Percentiles rank a stretch among this genome's conserved stretches.
Evolutionary conservation across 2,329 filamentous ascomycete species (phyloP).

Genomic region (Xylaria sp.): DNA sequence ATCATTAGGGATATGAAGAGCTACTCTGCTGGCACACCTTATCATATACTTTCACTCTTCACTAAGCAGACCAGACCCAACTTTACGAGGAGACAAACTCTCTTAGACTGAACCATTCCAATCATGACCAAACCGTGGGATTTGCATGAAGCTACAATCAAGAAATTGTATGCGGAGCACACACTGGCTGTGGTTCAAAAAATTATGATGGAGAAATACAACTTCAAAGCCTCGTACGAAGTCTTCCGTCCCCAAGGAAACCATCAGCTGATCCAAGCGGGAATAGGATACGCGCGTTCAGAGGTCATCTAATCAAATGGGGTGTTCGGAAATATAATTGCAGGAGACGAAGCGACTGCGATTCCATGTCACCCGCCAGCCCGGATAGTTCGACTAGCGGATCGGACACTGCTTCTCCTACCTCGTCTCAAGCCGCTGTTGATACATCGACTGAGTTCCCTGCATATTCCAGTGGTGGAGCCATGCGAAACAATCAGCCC

Average conservation of each 20-base stretch:
- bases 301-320: conserved; percentile 61
- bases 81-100: conserved; percentile 2
- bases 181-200: conserved; percentile 44
- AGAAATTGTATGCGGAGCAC: conserved; percentile 43
- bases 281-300: conserved; percentile 57
- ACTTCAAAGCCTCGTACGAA: conserved; percentile 56
- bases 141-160: conserved; percentile 42
- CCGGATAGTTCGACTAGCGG: conserved; percentile 33
- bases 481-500: conserved; percentile 22
- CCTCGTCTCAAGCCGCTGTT: conserved; percentile 14
- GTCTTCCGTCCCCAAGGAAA: conserved; percentile 46
- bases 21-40: background rate
- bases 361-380: conserved; percentile 23
- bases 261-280: conserved; percentile 20
- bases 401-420: conserved; percentile 39
- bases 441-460: conserved; percentile 8
- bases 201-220: conserved; percentile 47
- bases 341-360: conserved; percentile 42
- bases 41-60: conserved; percentile 11
- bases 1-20: conserved; percentile 6
- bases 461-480: conserved; percentile 13
- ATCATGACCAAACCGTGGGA: conserved; percentile 47
- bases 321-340: conserved; percentile 60
- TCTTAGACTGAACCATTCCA: background rate
- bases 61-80: background rate